These are phyloP conservation scores for Jaltomata sinuosa DNA, from an alignment of 257 asterid species.

Conservation along the genomic window DNA sequence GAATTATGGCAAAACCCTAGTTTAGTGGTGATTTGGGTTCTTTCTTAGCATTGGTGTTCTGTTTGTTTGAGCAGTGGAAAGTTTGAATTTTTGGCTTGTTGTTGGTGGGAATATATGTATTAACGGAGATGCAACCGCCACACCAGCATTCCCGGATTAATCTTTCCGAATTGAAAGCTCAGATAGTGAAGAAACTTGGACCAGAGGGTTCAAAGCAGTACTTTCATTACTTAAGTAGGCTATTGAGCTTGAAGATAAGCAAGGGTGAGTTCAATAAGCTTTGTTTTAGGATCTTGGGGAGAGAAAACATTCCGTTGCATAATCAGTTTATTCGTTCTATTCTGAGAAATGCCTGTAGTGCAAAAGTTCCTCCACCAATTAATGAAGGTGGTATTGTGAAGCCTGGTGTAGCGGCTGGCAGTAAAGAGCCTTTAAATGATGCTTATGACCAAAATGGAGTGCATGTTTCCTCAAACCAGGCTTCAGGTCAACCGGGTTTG, in stretches of 20 bases:
- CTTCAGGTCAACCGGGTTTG: conserved; percentile 40
- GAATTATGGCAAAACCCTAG: conserved; percentile 41
- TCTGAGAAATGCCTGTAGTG: conserved; percentile 58
- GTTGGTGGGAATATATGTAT: conserved; percentile 47
- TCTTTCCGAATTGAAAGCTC: conserved; percentile 71
- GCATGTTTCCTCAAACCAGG: conserved; percentile 35
- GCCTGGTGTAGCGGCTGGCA: conserved; percentile 18
- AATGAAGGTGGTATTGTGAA: conserved; percentile 28
- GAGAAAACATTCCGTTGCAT: conserved; percentile 74
- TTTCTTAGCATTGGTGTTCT: background rate
- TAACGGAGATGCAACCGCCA: conserved; percentile 72
- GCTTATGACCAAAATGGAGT: conserved; percentile 46
- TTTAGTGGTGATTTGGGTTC: conserved; percentile 28
- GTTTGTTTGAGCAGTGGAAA: conserved; percentile 11
- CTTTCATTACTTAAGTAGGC: conserved; percentile 54
- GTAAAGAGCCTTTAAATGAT: conserved; percentile 39
- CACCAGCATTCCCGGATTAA: conserved; percentile 66
- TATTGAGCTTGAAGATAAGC: conserved; percentile 61
- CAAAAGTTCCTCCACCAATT: conserved; percentile 49
- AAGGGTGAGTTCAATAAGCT: conserved; percentile 70
- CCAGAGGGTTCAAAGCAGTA: conserved; percentile 73
- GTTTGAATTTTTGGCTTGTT: conserved; percentile 19
- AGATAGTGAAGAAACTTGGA: conserved; percentile 66
- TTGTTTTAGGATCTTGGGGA: conserved; percentile 59
- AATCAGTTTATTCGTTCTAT: conserved; percentile 69